Percentiles rank a stretch among this genome's conserved stretches.
Conservation (phyloP, 2,329 filamentous ascomycete species). For the Trichoderma hamatum region DNA sequence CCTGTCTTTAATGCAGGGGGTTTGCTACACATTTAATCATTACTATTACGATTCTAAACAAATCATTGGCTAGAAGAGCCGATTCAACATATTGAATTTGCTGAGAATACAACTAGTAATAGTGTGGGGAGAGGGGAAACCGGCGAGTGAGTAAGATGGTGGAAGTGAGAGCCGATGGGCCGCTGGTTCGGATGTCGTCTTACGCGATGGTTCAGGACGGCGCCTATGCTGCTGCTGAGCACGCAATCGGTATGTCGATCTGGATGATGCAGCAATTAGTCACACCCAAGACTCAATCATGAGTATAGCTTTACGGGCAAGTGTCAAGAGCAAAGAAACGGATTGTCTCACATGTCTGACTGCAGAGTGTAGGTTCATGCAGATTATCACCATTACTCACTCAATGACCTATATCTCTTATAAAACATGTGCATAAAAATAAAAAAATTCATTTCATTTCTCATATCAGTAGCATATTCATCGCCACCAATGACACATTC, state of each 20-base stretch:
- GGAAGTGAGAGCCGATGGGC: constrained; percentile 17
- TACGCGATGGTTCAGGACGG: not conserved
- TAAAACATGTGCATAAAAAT: not conserved
- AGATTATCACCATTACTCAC: not conserved
- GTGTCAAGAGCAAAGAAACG: not conserved
- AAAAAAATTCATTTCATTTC: not conserved
- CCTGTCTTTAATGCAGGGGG: not conserved
- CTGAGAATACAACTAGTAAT: not conserved
- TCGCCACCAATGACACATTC: not conserved
- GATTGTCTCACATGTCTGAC: not conserved
- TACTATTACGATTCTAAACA: too few species aligned
- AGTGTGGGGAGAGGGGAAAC: not conserved
- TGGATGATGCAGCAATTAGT: not conserved
- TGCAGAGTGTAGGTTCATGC: not conserved
- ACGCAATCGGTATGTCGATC: not conserved
- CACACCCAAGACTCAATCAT: not conserved
- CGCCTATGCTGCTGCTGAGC: not conserved
- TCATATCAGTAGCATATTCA: not conserved
- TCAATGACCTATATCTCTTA: not conserved
- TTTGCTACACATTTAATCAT: not conserved
- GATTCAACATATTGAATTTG: not conserved
- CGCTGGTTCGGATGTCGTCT: constrained; percentile 12
- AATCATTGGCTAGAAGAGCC: not conserved
- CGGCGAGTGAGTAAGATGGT: constrained; percentile 1
- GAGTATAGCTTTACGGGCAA: not conserved